Evolutionary conservation across 768 basidiomycete species (phyloP), one percentile per base, ranked within the genome.

Genomic region (Lentinula lateritia): DNA sequence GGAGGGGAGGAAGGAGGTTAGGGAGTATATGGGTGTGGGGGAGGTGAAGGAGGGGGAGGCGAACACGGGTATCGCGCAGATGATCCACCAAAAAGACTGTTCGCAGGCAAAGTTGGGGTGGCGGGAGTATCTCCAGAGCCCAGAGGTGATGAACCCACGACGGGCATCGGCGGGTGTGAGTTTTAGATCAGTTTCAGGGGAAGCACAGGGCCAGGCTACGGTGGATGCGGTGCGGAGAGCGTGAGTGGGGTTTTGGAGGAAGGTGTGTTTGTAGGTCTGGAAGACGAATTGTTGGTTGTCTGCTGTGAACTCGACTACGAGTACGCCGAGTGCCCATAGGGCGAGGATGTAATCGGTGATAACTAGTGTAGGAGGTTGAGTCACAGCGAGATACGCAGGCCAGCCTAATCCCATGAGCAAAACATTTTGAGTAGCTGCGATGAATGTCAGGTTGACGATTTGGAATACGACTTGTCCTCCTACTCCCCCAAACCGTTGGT

Each of bases 91-190:
- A 74, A 95, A 93, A 15, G 76, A 72, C 72, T 95, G 94, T 71
- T 98, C 96, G 71, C 91, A 94, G 1, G 88, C 75, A 70, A 93
- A 95, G 72, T 98, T 98, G 39, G 96, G 95, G 72, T 98, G 96
- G 15, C 96, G 79, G 2, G 84, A 86, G 79, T 87, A 95, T 1
- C 84, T 82, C 91, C 92, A 98, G 6, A 98, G 72, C 3, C 95
- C 95, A 18, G 81, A 79, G 0, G 93, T 93, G 28, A 88, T 74
- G 71, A 98, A 98, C 0, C 96, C 96, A 10, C 95, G 80, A 63
- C 86, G 76, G 0, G 80, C 83, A 71, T 93, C 90, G 18, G 80
- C 81, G 18, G 82, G 76, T 0, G 84, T 85, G 83, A 89, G 90
- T 5, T 75, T 62, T n/a, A 92, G 28, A n/a, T 28, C 13, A 7